These are phyloP conservation scores for Phaseolus lunatus DNA, from an alignment of 306 rosid genomes.

Conservation along the genomic window DNA sequence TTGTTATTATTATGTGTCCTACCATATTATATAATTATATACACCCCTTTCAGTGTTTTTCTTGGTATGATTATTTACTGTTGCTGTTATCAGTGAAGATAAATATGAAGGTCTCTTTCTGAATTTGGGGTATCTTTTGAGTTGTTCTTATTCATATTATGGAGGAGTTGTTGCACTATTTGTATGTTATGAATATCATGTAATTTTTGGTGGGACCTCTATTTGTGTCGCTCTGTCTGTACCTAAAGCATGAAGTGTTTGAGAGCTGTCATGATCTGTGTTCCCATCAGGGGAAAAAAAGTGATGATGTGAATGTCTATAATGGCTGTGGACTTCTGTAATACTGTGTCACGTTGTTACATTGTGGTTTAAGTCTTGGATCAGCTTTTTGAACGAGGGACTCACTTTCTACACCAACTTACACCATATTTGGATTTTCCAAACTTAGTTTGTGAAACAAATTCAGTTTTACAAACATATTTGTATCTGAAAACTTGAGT, in stretches of 20 bases:
- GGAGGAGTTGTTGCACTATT: background rate
- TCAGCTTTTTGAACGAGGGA: background rate
- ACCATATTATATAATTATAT: conserved; percentile 32
- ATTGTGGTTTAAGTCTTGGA: background rate
- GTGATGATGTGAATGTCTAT: conserved; percentile 7
- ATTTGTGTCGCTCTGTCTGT: conserved; percentile 42
- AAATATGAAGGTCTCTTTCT: conserved; percentile 36
- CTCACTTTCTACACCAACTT: background rate
- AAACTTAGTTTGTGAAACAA: no score
- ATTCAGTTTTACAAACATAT: no score
- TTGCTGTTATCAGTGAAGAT: conserved; percentile 34
- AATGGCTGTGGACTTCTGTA: background rate
- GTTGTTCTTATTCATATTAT: conserved; percentile 17
- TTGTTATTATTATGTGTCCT: conserved; percentile 20
- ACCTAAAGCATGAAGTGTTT: conserved; percentile 37
- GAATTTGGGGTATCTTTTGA: conserved; percentile 24
- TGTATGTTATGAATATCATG: conserved; percentile 26
- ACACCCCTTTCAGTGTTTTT: conserved; percentile 28
- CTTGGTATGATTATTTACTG: conserved; percentile 23
- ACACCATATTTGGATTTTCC: no score
- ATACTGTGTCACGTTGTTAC: background rate
- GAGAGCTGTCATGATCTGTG: conserved; percentile 48
- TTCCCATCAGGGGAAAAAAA: conserved; percentile 39
- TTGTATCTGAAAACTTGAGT: no score
- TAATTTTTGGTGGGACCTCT: conserved; percentile 43